phyloP scores from a whole-genome alignment of 2,329 filamentous ascomycete genomes.

The Colletotrichum sp. region DNA sequence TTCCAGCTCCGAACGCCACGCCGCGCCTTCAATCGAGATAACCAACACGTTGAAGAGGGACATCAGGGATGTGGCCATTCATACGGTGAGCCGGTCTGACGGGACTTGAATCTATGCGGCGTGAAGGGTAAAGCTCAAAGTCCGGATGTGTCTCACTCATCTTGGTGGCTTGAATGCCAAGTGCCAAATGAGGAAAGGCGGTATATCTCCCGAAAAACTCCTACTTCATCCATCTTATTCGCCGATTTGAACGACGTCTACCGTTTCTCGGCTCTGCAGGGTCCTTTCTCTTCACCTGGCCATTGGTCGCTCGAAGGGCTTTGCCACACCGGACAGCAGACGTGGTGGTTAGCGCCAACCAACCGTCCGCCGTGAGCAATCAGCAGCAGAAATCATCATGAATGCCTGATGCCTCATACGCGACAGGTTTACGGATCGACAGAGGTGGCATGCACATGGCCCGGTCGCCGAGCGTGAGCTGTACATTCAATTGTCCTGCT shows the following conservation, averaged over 20 bases:
- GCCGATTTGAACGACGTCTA: neutral
- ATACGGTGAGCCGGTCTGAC: neutral
- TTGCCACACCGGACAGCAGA: neutral
- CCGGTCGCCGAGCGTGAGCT: neutral
- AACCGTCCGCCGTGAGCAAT: neutral
- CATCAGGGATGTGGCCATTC: neutral
- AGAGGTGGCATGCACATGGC: neutral
- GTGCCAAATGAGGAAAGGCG: neutral
- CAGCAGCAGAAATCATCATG: neutral
- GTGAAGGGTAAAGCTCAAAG: neutral
- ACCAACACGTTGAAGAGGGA: neutral
- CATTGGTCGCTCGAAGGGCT: neutral
- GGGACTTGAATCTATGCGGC: neutral
- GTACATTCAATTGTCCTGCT: neutral
- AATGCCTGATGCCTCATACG: neutral
- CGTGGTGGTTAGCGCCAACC: neutral
- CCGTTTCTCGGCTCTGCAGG: neutral
- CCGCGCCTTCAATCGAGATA: neutral
- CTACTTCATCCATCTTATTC: neutral
- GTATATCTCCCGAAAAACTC: neutral
- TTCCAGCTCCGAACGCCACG: neutral
- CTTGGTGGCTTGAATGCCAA: neutral
- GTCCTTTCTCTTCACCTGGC: neutral
- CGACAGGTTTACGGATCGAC: neutral
- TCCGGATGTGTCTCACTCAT: neutral